Evolutionary conservation across 169 alveolate genomes (phyloP), one percentile per base, ranked within the genome.

Genomic region (Plasmodium coatneyi): DNA sequence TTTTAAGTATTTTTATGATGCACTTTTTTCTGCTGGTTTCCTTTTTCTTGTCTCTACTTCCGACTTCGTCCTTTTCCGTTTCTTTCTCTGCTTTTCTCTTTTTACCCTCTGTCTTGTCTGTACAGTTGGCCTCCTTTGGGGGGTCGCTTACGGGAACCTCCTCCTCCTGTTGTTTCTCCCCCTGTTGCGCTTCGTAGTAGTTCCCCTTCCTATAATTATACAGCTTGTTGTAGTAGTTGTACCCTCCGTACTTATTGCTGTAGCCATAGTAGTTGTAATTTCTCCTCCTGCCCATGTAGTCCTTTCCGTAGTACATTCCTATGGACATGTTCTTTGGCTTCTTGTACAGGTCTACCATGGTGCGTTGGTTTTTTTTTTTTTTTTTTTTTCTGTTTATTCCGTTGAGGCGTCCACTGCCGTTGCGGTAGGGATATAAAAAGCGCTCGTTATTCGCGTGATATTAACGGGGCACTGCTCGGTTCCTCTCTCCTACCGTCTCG

Each of bases 1-100:
- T 84, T 5, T 84, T 84, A 1, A 84, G 60, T 46, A 84, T 84
- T 72, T 84, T 84, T 14, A 84, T 52, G 19, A 84, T 74, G 54
- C 74, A 43, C 34, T 72, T 84, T 84, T 84, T 84, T 16, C 36
- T 84, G 22, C 43, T 32, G 28, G 25, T 14, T 25, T 43, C 83
- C 78, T 72, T 84, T 72, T 39, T 84, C 74, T 71, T 74, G 49
- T 43, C 76, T 46, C 25, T 5, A 10, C 19, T 32, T 72, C 36
- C 84, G 41, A 28, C 30, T 12, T 12, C 79, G 25, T 28, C 76
- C 49, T 71, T 71, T 49, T 46, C 78, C 32, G 12, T 84, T 46
- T 19, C 22, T 10, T 7, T 25, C 32, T 80, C 56, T 12, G 43
- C 36, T 32, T 39, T 80, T 0, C 71, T 36, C 14, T 43, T 80